Conservation (phyloP, 2,329 filamentous ascomycete genomes). For the Alternaria sp. region DNA sequence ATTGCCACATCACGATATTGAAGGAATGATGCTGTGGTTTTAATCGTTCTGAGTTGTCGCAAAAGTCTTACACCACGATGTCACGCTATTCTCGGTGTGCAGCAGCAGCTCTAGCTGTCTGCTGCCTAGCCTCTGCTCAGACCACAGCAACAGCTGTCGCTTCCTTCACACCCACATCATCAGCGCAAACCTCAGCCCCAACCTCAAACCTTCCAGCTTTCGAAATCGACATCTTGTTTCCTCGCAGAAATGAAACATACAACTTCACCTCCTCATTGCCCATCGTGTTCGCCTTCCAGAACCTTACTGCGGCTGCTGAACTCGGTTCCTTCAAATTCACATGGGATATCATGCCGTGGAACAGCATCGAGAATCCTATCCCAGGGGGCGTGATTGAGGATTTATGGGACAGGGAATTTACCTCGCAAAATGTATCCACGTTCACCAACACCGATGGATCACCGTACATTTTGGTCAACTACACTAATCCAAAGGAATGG, state of each 20-base stretch:
- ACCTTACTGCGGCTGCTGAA: not conserved
- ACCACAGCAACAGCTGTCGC: not conserved
- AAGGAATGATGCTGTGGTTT: not conserved
- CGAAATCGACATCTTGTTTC: not conserved
- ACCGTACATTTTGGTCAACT: not conserved
- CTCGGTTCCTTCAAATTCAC: not conserved
- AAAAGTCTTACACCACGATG: not conserved
- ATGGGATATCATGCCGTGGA: not conserved
- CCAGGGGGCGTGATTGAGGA: not conserved
- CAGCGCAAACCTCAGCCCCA: not conserved
- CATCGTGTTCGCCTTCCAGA: conserved; percentile 1
- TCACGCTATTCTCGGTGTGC: not conserved
- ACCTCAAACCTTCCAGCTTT: not conserved
- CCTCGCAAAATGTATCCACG: not conserved
- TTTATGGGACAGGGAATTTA: not conserved
- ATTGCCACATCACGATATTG: not conserved
- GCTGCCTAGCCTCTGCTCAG: not conserved
- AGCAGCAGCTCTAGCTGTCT: not conserved
- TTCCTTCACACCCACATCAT: not conserved
- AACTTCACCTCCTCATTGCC: not conserved
- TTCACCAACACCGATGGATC: not conserved
- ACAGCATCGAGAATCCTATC: not conserved
- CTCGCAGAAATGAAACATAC: not conserved
- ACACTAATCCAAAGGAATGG: not conserved
- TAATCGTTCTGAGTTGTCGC: not conserved